Evolutionary conservation across 2,329 filamentous ascomycete genomes (phyloP), one percentile per base, ranked within the genome.

Genomic region (Fonsecaea erecta): DNA sequence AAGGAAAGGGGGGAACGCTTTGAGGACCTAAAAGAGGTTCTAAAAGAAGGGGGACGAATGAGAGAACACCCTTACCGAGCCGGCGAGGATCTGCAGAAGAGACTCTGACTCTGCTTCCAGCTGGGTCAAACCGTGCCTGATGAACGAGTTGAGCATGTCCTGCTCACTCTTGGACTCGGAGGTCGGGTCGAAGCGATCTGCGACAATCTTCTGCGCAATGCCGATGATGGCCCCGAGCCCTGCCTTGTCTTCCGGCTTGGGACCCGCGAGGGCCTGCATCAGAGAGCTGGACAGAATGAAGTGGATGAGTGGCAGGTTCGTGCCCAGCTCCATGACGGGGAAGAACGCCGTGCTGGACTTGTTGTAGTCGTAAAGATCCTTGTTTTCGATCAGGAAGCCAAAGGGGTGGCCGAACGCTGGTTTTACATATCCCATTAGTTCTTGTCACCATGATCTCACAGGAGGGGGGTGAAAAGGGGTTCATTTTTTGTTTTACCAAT

Each of bases 131-230:
- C 73, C 73, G 48, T 74, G 71, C 2, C 63, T 65, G 37, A 74
- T 68, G 54, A 75, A 75, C 1, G 71, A 73, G 9, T 70, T 72
- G 5, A 75, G 55, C 72, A 75, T 74, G 52, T 75, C 73, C 12
- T 62, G 58, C 54, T 69, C 61, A 34, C 6, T 28, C 34, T 53
- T 62, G n/a, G 48, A 30, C 21, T 63, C 55, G 16, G 55, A 48
- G 16, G 12, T 32, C 11, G 52, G 48, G 24, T 48, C 24, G 65
- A 62, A 69, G 24, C 70, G 67, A 40, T 70, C 67, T 14, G 68
- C 65, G 28, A 73, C 68, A 30, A 72, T 52, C 43, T 58, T 28
- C 53, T 65, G 53, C 12, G 63, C 58, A 28, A 68, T 48, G 18
- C 58, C 68, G 34, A 65, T 58, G 16, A 71, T 60, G n/a, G 60